Evolutionary conservation across 2,329 filamentous ascomycete species (phyloP), one percentile per base, ranked within the genome.

Genomic region (Nothopassalora personata): DNA sequence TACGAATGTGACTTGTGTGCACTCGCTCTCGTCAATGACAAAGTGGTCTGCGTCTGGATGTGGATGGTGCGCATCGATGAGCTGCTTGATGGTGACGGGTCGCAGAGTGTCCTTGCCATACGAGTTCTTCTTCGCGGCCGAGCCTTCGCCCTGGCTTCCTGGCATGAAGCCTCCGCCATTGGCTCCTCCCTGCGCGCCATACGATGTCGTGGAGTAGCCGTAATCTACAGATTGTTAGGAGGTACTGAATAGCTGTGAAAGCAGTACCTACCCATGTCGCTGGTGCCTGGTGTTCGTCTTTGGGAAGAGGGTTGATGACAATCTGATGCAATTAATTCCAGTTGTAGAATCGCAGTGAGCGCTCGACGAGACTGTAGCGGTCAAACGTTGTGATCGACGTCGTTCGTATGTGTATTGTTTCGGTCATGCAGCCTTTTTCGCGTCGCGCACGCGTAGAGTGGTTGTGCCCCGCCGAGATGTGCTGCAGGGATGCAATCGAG

Each of bases 51-150:
- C 85, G 60, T 87, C 84, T 1, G 86, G 85, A 72, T 89, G 87
- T 43, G 86, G 83, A 75, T 91, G 87, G 64, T 88, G 82, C 64
- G 91, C 90, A 64, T 95, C 90, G 71, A 92, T 80, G 59, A 97
- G 83, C 77, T 99, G 94, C 76, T 97, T 97, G 77, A 97, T 90
- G 10, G 94, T 99, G 50, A 97, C 89, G 0, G 94, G 92, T 48
- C 94, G 89, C 54, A 99, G 83, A 19, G 91, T 92, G 69, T 97
- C 91, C 75, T 95, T 90, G 67, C 83, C 82, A 73, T 88, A 88
- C 60, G 79, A 77, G 73, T 65, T 75, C 75, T 70, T 75, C 68
- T 66, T 78, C 73, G 60, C 75, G 79, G 74, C 74, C 13, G 58
- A 56, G 55, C 63, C 63, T 58, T 69, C 82, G 74, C 72, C 77